Evolutionary conservation across 2,329 filamentous ascomycete genomes (phyloP).

Genomic region (Aspergillus pseudoterreus): DNA sequence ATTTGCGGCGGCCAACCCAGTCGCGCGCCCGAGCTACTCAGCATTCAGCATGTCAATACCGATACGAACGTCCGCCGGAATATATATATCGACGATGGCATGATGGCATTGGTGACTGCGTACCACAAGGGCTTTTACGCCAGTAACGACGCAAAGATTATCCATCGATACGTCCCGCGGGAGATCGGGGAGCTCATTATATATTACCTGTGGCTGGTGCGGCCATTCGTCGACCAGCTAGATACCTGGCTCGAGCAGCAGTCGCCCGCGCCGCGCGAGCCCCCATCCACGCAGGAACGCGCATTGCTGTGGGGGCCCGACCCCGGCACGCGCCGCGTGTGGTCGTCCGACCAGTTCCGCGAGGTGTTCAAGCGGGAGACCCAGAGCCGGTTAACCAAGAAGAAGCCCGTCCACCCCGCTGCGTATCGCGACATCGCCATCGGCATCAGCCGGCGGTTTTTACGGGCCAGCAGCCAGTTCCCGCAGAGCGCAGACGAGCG

Average conservation of each 20-base stretch:
- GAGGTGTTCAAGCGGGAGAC: not conserved
- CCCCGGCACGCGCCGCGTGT: not conserved
- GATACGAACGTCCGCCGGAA: not conserved
- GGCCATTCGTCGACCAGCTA: not conserved
- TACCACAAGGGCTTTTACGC: constrained; percentile 7
- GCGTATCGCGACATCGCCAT: constrained; percentile 7
- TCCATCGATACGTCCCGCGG: constrained; percentile 2
- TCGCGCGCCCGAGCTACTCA: not conserved
- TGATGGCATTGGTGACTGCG: not conserved
- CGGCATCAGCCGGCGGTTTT: constrained; percentile 6
- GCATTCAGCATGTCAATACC: not conserved
- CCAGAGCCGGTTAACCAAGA: not conserved
- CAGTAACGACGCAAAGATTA: constrained; percentile 4
- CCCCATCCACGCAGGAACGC: not conserved
- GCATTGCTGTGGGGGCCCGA: not conserved
- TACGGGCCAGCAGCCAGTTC: constrained; percentile 5
- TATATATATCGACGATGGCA: constrained; percentile 6
- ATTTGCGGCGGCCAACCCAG: not conserved
- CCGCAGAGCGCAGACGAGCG: not conserved
- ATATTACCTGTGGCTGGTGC: constrained; percentile 2
- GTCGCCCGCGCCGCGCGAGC: not conserved
- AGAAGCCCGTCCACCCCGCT: not conserved
- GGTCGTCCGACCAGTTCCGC: not conserved
- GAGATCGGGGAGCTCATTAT: constrained; percentile 4
- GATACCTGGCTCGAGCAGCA: not conserved